Evolutionary conservation across 768 basidiomycete genomes (phyloP), one percentile per base, ranked within the genome.

Genomic region (Collybia sordida): DNA sequence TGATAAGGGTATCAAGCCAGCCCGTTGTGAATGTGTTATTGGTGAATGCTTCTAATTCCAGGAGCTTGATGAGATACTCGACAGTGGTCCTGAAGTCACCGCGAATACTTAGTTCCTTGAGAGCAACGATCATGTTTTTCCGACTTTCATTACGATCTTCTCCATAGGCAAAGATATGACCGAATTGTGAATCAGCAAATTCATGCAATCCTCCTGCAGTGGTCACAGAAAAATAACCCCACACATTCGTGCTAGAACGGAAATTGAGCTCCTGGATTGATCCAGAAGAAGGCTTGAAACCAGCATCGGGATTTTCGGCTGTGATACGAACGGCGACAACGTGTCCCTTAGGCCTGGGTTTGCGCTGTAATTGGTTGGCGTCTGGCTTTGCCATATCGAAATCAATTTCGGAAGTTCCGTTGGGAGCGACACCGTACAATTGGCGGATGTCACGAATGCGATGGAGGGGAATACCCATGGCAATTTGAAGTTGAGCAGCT

Each of bases 251-350:
- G 70, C 90, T 97, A 22, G 95, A 98, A 50, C 97, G 88, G 86
- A 99, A 99, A 71, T 98, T 99, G 59, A 99, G 90, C 65, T 98
- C 97, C 67, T 98, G 97, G 14, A 99, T 77, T 34, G 90, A 88
- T 56, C 97, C 97, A 2, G 93, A 95, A 1, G 97, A 98, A 0
- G 97, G 97, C 71, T 99, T 99, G 81, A 99, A 99, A 4, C 97
- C 97, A 8, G 97, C 97, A 63, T 99, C 97, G 21, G 97, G 97
- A 68, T 99, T 99, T 72, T 99, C 97, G 25, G 95, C 96, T 5
- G 97, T 99, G 68, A 99, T 98, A 62, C 97, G 95, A 58, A 98
- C 97, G 36, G 97, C 97, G 58, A 99, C 90, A 57, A 98, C 97
- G 64, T 99, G 97, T 25, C 97, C 97, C 70, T 98, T 98, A 45